Evolutionary conservation across 768 basidiomycete genomes (phyloP).

Genomic region (Cyclocybe cylindracea): DNA sequence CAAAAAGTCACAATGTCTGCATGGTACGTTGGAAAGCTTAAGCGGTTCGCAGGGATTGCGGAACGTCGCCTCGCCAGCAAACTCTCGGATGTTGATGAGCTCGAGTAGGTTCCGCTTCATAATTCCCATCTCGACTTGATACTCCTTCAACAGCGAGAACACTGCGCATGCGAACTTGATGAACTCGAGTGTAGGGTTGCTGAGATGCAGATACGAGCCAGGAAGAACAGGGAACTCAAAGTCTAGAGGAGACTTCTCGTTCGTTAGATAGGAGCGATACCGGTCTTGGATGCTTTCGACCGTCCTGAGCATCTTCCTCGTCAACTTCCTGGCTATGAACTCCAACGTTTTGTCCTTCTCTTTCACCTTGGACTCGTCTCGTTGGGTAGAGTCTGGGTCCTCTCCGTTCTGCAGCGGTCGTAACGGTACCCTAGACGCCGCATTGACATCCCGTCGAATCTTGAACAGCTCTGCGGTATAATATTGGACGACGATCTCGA

Average conservation of each 20-base stretch:
- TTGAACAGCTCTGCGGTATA: constrained; percentile 87
- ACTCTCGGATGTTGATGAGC: constrained; percentile 83
- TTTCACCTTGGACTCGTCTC: constrained; percentile 64
- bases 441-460: constrained; percentile 64
- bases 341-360: constrained; percentile 71
- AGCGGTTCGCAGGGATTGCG: constrained; percentile 91
- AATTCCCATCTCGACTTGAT: constrained; percentile 83
- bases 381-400: constrained; percentile 63
- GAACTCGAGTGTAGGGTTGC: constrained; percentile 85
- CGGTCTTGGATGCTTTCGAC: constrained; percentile 65
- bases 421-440: constrained; percentile 66
- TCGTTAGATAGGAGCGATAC: constrained; percentile 58
- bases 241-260: constrained; percentile 51
- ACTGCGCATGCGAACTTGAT: constrained; percentile 86
- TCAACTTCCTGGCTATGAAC: constrained; percentile 80
- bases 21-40: constrained; percentile 84
- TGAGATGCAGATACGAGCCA: constrained; percentile 78
- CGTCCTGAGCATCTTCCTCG: constrained; percentile 72
- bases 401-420: constrained; percentile 59
- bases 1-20: constrained; percentile 80
- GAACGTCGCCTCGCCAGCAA: constrained; percentile 82
- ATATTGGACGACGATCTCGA: constrained; percentile 69
- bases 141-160: constrained; percentile 78
- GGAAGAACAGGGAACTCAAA: constrained; percentile 87
- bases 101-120: constrained; percentile 90